Conservation (phyloP, 306 rosid genomes). For the Dalbergia cochinchinensis region DNA sequence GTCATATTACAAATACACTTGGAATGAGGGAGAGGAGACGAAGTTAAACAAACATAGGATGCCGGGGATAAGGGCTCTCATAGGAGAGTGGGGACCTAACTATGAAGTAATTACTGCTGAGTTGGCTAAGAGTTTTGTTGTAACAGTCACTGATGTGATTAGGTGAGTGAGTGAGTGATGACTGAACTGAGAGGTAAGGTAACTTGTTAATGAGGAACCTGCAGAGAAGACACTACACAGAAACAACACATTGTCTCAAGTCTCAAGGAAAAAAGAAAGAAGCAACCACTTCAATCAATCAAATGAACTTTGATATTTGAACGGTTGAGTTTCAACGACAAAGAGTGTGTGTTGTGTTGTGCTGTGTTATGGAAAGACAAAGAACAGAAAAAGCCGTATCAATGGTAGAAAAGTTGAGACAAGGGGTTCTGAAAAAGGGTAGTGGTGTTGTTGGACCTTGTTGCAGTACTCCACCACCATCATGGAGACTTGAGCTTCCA, state of each 20-base stretch:
- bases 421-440: constrained; percentile 57
- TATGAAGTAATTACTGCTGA: constrained; percentile 26
- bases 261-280: not conserved
- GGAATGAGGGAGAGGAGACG: not conserved
- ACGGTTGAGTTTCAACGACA: not conserved
- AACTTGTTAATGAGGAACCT: constrained; percentile 32
- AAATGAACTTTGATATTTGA: constrained; percentile 48
- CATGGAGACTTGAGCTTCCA: constrained; percentile 74
- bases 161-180: no score
- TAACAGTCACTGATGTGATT: not conserved
- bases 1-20: no score
- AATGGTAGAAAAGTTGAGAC: constrained; percentile 67
- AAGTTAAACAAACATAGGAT: not conserved
- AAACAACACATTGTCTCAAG: constrained; percentile 13
- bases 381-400: constrained; percentile 44
- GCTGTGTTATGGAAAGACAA: not conserved
- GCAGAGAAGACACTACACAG: constrained; percentile 13
- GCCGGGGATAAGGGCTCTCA: constrained; percentile 7
- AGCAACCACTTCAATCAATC: not conserved
- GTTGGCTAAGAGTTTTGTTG: constrained; percentile 38
- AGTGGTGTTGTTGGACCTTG: constrained; percentile 41
- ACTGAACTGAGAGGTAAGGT: constrained; percentile 10
- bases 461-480: constrained; percentile 70
- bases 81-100: constrained; percentile 31
- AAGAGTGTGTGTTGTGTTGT: no score